Conservation (phyloP, 2,329 filamentous ascomycete species). For the Xylariaceae sp. region DNA sequence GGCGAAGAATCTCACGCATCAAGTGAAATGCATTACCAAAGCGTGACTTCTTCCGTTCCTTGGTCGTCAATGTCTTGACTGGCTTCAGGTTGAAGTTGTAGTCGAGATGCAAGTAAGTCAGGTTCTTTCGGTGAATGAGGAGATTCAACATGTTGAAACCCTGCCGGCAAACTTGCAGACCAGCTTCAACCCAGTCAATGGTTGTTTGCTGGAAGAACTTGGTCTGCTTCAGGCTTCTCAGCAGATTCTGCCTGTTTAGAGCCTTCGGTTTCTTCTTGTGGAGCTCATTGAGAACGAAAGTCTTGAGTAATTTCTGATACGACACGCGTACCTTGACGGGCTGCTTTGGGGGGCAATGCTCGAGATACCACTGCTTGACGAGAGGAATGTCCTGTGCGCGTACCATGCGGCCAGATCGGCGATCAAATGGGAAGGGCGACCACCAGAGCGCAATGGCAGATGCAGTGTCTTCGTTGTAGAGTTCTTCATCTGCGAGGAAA, state of each 20-base stretch:
- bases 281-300: constrained; percentile 91
- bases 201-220: constrained; percentile 99
- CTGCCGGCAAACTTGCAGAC: constrained; percentile 94
- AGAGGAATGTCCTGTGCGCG: constrained; percentile 94
- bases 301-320: constrained; percentile 96
- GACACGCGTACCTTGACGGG: constrained; percentile 97
- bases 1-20: constrained; percentile 93
- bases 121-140: constrained; percentile 94
- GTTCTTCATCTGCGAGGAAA: constrained; percentile 83
- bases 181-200: constrained; percentile 98
- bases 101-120: constrained; percentile 96
- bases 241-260: constrained; percentile 87
- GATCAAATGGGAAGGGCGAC: constrained; percentile 95
- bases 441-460: constrained; percentile 95
- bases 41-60: constrained; percentile 98
- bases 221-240: constrained; percentile 86
- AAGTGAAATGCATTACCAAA: constrained; percentile 99
- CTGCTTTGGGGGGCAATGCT: constrained; percentile 82
- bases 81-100: constrained; percentile 99
- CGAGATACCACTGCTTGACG: constrained; percentile 97
- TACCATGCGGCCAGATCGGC: constrained; percentile 91
- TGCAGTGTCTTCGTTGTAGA: constrained; percentile 85
- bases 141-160: constrained; percentile 99
- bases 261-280: constrained; percentile 96
- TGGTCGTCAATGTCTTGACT: constrained; percentile 96